These are phyloP conservation scores for Trichosporon sp. DNA, from an alignment of 1,284 basidiomycete species.

Conservation along the genomic window DNA sequence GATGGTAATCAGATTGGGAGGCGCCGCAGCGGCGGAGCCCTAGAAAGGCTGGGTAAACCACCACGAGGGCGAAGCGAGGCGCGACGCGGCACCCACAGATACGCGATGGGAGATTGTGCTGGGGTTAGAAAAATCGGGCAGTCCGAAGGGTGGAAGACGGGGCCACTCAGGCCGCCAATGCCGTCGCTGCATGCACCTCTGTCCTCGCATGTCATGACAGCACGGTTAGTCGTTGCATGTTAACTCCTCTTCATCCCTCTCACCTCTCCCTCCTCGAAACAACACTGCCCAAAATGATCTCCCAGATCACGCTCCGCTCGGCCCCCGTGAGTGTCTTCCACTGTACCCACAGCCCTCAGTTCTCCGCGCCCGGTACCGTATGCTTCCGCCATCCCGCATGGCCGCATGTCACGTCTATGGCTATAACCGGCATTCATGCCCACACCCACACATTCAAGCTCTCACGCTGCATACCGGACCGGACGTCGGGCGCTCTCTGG, in stretches of 20 bases:
- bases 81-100: constrained; percentile 1
- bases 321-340: constrained; percentile 14
- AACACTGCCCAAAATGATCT: constrained; percentile 13
- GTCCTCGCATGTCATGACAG: constrained; percentile 1
- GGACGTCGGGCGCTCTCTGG: background rate
- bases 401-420: constrained; percentile 17
- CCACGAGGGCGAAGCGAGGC: background rate
- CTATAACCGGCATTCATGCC: constrained; percentile 3
- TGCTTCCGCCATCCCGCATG: constrained; percentile 13
- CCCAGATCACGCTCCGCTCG: constrained; percentile 18
- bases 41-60: background rate
- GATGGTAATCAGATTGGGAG: constrained; percentile 9
- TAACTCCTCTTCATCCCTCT: constrained; percentile 13
- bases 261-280: background rate
- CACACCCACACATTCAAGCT: background rate
- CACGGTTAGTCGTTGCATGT: constrained; percentile 14
- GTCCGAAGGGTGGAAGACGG: constrained; percentile 15
- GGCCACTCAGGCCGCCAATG: constrained; percentile 19
- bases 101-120: constrained; percentile 10
- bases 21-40: background rate
- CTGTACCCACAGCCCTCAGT: background rate
- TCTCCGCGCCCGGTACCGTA: constrained; percentile 3
- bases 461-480: background rate
- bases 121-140: constrained; percentile 20
- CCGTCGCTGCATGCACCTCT: constrained; percentile 16